Conservation (phyloP, 2,329 filamentous ascomycete species). For the Emergomyces pasteurianus region DNA sequence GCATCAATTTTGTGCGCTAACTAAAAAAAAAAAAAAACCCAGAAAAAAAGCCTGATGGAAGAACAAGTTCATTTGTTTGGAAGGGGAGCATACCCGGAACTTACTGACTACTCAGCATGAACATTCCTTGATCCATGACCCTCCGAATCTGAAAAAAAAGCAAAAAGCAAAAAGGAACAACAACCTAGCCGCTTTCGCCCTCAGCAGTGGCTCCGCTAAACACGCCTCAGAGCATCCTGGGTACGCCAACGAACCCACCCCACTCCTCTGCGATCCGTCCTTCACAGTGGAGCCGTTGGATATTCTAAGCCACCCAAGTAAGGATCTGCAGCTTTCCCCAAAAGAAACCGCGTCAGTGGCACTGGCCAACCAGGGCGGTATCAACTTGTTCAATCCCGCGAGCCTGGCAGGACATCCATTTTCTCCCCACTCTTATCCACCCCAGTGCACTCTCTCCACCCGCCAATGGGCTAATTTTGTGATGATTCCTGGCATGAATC, state of each 20-base stretch:
- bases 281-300: background rate
- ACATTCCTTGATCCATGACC: background rate
- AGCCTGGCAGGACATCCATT: background rate
- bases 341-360: background rate
- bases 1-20: background rate
- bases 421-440: too few species aligned
- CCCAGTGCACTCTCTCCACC: too few species aligned
- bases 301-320: constrained; percentile 3
- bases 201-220: background rate
- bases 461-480: too few species aligned
- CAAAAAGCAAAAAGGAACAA: background rate
- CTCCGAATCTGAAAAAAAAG: background rate
- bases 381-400: background rate
- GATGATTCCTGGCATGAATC: too few species aligned
- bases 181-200: background rate
- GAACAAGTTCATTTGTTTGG: too few species aligned
- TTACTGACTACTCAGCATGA: too few species aligned
- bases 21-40: background rate
- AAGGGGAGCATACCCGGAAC: background rate
- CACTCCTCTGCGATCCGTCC: background rate
- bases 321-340: constrained; percentile 2
- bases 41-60: background rate
- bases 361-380: background rate
- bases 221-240: background rate
- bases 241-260: background rate